Percentiles rank a stretch among this genome's conserved stretches.
Conservation (phyloP, 176 grass and related monocot genomes). For the Ampelocalamus luodianensis region DNA sequence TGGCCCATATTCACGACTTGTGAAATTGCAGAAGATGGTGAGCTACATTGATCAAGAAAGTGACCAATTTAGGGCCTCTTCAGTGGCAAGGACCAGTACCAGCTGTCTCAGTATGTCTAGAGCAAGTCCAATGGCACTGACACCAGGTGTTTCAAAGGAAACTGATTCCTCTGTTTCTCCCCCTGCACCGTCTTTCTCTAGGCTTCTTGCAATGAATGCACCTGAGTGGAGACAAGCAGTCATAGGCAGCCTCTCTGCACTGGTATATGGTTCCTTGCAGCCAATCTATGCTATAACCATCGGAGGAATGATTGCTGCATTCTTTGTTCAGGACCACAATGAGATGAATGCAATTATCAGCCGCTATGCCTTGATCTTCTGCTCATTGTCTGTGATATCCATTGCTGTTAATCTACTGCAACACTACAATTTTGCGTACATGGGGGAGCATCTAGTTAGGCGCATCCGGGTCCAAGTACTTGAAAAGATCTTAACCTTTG, state of each 20-base stretch:
- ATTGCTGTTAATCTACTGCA: constrained; percentile 85
- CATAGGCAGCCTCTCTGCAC: constrained; percentile 73
- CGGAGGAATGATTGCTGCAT: constrained; percentile 93
- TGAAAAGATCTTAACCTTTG: constrained; percentile 93
- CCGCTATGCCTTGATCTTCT: constrained; percentile 81
- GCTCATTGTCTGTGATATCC: constrained; percentile 76
- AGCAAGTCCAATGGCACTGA: constrained; percentile 83
- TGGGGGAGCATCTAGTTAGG: constrained; percentile 92
- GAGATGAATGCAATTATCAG: constrained; percentile 85
- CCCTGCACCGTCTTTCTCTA: constrained; percentile 80
- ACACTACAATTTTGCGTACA: constrained; percentile 90
- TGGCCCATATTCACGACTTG: constrained; percentile 81
- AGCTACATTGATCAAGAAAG: constrained; percentile 94
- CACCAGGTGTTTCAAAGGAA: constrained; percentile 58
- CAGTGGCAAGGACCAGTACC: constrained; percentile 72
- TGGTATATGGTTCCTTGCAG: constrained; percentile 89
- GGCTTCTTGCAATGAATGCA: constrained; percentile 93
- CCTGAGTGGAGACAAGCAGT: constrained; percentile 93
- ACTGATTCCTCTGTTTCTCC: constrained; percentile 39
- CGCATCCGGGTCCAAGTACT: constrained; percentile 83
- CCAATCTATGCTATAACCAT: constrained; percentile 91
- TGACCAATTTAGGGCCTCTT: constrained; percentile 69
- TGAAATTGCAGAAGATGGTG: constrained; percentile 91
- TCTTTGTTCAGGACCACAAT: constrained; percentile 75
- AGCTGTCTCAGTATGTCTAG: constrained; percentile 79